These are phyloP conservation scores for Aureobasidium sp. DNA, from an alignment of 2,329 filamentous ascomycete genomes.

Conservation along the genomic window DNA sequence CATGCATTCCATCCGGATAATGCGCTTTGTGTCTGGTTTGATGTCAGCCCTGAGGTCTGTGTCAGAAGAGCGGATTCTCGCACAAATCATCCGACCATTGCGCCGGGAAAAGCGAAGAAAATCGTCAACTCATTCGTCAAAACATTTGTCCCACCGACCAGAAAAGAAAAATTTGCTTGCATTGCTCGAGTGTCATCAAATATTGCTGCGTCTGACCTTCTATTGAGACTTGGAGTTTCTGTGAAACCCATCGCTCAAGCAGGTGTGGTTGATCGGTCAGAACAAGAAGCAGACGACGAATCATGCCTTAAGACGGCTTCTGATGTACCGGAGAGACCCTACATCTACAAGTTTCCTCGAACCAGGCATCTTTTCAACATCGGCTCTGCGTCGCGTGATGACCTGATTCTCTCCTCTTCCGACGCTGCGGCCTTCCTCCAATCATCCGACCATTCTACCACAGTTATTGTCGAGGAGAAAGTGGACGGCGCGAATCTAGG, in stretches of 20 bases:
- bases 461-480: constrained; percentile 11
- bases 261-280: background rate
- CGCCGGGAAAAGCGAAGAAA: constrained; percentile 4
- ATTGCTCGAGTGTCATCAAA: constrained; percentile 8
- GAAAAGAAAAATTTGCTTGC: constrained; percentile 8
- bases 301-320: background rate
- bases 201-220: background rate
- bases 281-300: background rate
- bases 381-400: constrained; percentile 12
- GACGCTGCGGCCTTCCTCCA: constrained; percentile 6
- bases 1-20: background rate
- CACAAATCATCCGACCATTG: constrained; percentile 13
- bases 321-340: background rate
- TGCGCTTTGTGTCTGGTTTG: constrained; percentile 8
- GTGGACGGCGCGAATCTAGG: constrained; percentile 14
- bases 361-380: constrained; percentile 13
- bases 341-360: constrained; percentile 10
- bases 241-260: background rate
- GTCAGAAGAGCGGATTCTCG: constrained; percentile 5
- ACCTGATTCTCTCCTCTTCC: background rate
- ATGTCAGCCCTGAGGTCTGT: background rate
- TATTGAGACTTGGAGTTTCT: background rate
- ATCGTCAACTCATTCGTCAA: constrained; percentile 8
- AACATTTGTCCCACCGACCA: background rate
- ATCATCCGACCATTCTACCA: background rate